Conservation (phyloP, 1,284 basidiomycete species). For the Hemileia vastatrix region DNA sequence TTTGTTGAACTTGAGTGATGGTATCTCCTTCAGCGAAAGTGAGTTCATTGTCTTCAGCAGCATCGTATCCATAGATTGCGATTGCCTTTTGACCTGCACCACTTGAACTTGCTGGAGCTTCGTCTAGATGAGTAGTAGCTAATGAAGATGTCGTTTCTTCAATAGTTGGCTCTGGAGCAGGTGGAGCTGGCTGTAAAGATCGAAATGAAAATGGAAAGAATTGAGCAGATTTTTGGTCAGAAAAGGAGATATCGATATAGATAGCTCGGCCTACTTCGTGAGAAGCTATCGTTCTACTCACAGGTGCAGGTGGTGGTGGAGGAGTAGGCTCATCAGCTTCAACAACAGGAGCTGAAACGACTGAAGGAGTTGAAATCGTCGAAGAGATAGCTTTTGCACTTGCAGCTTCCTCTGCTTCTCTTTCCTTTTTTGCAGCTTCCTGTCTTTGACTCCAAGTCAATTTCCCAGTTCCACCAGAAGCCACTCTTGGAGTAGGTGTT, state of each 20-base stretch:
- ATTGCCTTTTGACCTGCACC: slow-evolving; percentile 45
- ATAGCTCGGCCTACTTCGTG: neutral
- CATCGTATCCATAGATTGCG: slow-evolving; percentile 68
- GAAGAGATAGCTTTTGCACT: slow-evolving; percentile 57
- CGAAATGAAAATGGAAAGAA: slow-evolving; percentile 5
- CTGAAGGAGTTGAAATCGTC: slow-evolving; percentile 26
- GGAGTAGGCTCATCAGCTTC: slow-evolving; percentile 22
- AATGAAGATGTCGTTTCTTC: neutral
- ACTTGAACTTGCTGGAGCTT: slow-evolving; percentile 2
- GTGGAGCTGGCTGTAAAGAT: slow-evolving; percentile 31
- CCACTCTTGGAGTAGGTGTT: slow-evolving; percentile 22
- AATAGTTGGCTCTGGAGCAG: slow-evolving; percentile 31
- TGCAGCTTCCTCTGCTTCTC: slow-evolving; percentile 64
- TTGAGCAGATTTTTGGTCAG: slow-evolving; percentile 36
- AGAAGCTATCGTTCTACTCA: neutral
- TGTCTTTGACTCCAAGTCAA: slow-evolving; percentile 85
- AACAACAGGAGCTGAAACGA: neutral
- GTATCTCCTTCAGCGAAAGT: slow-evolving; percentile 66
- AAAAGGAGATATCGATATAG: slow-evolving; percentile 34
- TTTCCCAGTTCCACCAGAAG: slow-evolving; percentile 49
- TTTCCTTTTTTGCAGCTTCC: slow-evolving; percentile 70
- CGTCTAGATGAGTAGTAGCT: slow-evolving; percentile 24
- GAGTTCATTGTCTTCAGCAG: slow-evolving; percentile 70
- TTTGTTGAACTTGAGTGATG: slow-evolving; percentile 67
- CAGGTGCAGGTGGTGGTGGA: slow-evolving; percentile 28